Evolutionary conservation across 768 basidiomycete genomes (phyloP).

Genomic region (Macrolepiota fuliginosa): DNA sequence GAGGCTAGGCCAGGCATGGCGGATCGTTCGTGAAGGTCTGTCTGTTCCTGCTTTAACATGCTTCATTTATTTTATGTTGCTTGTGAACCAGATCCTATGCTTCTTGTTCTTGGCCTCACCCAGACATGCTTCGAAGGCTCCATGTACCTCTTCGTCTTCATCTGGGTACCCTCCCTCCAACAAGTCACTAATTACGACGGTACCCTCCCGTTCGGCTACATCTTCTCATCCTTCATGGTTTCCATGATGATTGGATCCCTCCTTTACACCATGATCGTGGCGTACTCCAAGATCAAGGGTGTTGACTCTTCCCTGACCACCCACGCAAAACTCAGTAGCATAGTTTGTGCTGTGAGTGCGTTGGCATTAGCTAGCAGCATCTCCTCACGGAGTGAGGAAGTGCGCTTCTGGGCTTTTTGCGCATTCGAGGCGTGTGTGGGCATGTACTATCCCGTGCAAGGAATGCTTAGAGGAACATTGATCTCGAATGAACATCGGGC

Average conservation of each 20-base stretch:
- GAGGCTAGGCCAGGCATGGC: conserved; percentile 54
- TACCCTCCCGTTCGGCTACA: conserved; percentile 69
- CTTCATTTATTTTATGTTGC: background rate
- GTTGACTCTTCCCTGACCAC: conserved; percentile 47
- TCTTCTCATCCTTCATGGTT: conserved; percentile 80
- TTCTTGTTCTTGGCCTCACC: conserved; percentile 65
- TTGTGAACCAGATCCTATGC: conserved; percentile 45
- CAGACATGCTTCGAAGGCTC: conserved; percentile 85
- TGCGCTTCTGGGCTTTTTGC: conserved; percentile 73
- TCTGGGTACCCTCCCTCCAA: conserved; percentile 78
- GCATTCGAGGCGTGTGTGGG: conserved; percentile 75
- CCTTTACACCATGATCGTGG: conserved; percentile 54
- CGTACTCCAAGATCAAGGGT: conserved; percentile 14
- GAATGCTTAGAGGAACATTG: conserved; percentile 64
- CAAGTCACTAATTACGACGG: conserved; percentile 42
- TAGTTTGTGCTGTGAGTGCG: conserved; percentile 59
- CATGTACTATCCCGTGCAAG: conserved; percentile 78
- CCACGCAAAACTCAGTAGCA: conserved; percentile 65
- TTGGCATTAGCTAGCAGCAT: conserved; percentile 53
- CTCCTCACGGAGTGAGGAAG: conserved; percentile 37
- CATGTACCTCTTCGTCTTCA: conserved; percentile 84
- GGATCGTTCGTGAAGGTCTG: conserved; percentile 54
- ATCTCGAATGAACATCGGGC: conserved; percentile 73
- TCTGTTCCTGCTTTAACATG: conserved; percentile 16
- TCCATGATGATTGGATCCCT: conserved; percentile 81